Evolutionary conservation across 208 protist genomes (phyloP), one percentile per base, ranked within the genome.

Genomic region (Phytomonas sp.): DNA sequence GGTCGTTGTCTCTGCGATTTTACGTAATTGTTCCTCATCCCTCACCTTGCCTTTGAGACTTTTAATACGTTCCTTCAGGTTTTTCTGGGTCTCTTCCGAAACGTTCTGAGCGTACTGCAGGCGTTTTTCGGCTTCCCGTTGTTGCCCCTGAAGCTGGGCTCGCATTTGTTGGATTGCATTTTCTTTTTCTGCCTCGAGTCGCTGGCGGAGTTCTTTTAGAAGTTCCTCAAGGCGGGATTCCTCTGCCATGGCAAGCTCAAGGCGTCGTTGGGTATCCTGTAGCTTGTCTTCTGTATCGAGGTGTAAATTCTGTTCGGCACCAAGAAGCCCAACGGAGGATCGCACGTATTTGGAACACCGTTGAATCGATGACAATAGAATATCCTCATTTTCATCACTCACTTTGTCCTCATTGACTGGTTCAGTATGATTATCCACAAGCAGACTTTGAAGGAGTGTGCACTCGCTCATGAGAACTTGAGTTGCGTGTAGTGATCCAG

Each of bases 131-230:
- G 29, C 23, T 31, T 52, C 33, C 8, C 14, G 68, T 63, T 81
- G 68, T 61, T 79, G 52, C 16, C 70, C 67, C 33, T 77, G 72
- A 19, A 72, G 19, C 69, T 76, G 60, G 8, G 69, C 32, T 29
- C 81, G 62, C 2, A 69, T 69, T 30, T 31, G 29, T 12, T 71
- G 59, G 7, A 87, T 70, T 63, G 74, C 72, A 16, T 73, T 49
- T 10, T 63, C 36, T 71, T 75, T 60, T 84, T 75, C 10, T 71
- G 67, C 12, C 49, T 29, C 40, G 40, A 49, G 40, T 49, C 14
- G 40, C 40, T 49, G 40, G 10, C 12, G 40, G 40, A 49, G 40
- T 49, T 19, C 40, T 12, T 19, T 19, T 49, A 49, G 7, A 4
- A 49, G 12, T 49, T 49, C 12, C 14, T 12, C 14, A 49, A 49